Evolutionary conservation across 495 filamentous ascomycete species (phyloP), one percentile per base, ranked within the genome.

Genomic region (Penicillium macrosclerotiorum): DNA sequence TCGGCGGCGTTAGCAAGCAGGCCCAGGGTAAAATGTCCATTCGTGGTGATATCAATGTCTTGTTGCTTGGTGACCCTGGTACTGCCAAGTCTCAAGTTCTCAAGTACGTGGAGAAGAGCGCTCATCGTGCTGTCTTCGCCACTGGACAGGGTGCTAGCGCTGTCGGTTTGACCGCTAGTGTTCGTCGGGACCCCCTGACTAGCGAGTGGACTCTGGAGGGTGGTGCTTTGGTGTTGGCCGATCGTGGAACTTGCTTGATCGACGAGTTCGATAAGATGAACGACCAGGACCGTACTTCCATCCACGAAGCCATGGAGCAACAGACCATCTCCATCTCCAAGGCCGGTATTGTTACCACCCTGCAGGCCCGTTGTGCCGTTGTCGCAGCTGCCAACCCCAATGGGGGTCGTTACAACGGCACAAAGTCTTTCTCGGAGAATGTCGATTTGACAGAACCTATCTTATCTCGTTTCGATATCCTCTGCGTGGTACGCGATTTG

Each of bases 241-340:
- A 99, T 67, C 85, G 88, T 47, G 94, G 94, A 32, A 94, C 89
- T 26, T 99, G 94, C 62, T 75, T 99, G 23, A 99, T 99, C 55
- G 94, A 99, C 64, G 94, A 99, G 66, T 99, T 99, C 66, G 94
- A 99, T 79, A 99, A 99, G 77, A 99, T 99, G 94, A 99, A 99
- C 69, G 94, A 99, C 63, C 90, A 97, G 57, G 94, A 99, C 64
- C 77, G 93, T 32, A 99, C 94, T 1, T 94, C 88, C 17, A 99
- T 99, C 63, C 94, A 99, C 77, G 94, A 99, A 76, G 94, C 94
- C 46, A 99, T 99, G 94, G 94, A 99, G 66, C 94, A 99, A 67
- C 94, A 99, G 64, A 97, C 94, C n/a, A 99, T 99, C 54, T 99
- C 94, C 41, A 97, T 99, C 66, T 95, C 90, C 46, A 99, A 99